Evolutionary conservation across 2,329 filamentous ascomycete genomes (phyloP), one percentile per base, ranked within the genome.

Genomic region (Fusarium fujikuroi): DNA sequence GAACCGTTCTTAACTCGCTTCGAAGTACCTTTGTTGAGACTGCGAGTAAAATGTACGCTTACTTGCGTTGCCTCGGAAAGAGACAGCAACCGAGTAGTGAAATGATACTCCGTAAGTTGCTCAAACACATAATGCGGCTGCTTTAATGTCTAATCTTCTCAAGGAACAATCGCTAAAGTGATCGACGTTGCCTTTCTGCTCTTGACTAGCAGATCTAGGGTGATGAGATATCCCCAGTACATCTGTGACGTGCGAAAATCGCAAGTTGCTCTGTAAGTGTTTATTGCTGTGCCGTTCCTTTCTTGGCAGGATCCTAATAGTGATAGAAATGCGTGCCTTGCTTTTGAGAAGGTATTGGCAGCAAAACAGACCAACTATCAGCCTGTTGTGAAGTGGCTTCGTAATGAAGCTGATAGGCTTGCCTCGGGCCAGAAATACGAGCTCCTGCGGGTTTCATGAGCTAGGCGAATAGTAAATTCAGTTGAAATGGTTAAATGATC

Each of bases 1-100:
- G 80, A 8, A 93, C 91, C 0, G 92, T 96, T 18, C 85, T 95
- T 9, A 81, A 83, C n/a, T 97, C 96, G 75, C 84, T 98, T 7
- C 89, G 92, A 77, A 87, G 87, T n/a, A 91, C 90, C 37, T 95
- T 98, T 76, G 77, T 85, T 23, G 94, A 97, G 80, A 91, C 93
- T 11, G 95, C 94, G 14, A 90, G 90, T 83, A 97, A 95, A 83
- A 89, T 89, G 84, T 90, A 87, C 87, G 87, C 87, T 0, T 92
- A 92, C 73, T 80, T 84, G 11, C 84, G 86, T 12, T 91, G 89
- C 66, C 84, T 98, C 37, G 85, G 88, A 4, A 79, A 77, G 39
- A 76, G 78, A 9, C 88, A 87, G 75, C 89, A 88, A 72, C 93
- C 92, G 5, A 81, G 85, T 11, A 79, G 85, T 7, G 81, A 79